A percentile compares a stretch with the other conserved stretches of the same genome.
phyloP scores from a whole-genome alignment of 2,329 filamentous ascomycete genomes.

The Nemania serpens region DNA sequence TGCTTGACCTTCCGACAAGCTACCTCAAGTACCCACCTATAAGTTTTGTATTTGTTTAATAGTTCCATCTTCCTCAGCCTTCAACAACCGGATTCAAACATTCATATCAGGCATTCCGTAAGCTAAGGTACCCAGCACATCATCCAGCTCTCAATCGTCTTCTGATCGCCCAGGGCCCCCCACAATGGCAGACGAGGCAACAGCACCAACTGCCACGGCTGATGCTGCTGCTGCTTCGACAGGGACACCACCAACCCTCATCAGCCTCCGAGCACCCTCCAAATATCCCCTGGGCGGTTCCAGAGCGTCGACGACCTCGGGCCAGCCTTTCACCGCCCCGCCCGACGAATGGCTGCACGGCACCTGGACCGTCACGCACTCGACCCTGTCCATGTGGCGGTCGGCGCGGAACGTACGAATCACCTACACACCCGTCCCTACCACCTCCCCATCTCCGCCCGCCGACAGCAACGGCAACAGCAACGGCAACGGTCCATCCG shows the following conservation, averaged over 20 bases:
- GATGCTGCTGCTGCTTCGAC: background rate
- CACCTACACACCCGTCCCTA: conserved; percentile 62
- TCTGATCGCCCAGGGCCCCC: background rate
- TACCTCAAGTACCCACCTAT: no score
- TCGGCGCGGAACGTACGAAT: conserved; percentile 79
- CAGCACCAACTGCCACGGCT: conserved; percentile 1
- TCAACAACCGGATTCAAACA: no score
- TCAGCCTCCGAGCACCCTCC: conserved; percentile 53
- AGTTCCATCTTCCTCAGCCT: no score
- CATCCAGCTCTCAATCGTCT: background rate
- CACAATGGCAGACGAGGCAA: conserved; percentile 31
- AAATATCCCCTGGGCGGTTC: conserved; percentile 48
- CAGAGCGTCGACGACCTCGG: conserved; percentile 32
- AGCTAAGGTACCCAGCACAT: background rate
- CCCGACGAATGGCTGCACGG: conserved; percentile 63
- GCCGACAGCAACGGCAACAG: background rate
- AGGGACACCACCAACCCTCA: conserved; percentile 25
- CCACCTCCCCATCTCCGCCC: background rate
- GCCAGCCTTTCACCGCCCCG: conserved; percentile 48
- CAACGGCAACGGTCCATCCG: conserved; percentile 44
- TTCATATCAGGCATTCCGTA: no score
- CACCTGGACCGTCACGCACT: conserved; percentile 77
- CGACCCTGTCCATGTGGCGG: conserved; percentile 80
- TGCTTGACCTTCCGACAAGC: conserved; percentile 16
- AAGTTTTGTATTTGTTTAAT: no score